A percentile compares a stretch with the other conserved stretches of the same genome.
These are phyloP conservation scores for Cardamine chenopodiifolia DNA, from an alignment of 345 rosid genomes.

Conservation along the genomic window DNA sequence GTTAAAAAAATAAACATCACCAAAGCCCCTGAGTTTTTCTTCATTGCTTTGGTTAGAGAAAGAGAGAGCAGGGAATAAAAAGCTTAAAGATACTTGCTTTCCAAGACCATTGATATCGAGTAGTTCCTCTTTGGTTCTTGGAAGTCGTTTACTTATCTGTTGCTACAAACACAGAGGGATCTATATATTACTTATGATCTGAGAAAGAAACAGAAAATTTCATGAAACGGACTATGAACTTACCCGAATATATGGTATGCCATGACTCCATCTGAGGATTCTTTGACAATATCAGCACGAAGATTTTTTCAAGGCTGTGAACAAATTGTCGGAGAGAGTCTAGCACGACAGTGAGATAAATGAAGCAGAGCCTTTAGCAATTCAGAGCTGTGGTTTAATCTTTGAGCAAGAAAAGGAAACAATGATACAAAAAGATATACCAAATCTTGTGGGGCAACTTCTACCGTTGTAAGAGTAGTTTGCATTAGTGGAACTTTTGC, in stretches of 20 bases:
- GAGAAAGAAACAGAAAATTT: neutral
- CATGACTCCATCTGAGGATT: slow-evolving; percentile 68
- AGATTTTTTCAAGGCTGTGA: slow-evolving; percentile 62
- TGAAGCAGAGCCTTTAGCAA: neutral
- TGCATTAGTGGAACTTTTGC: slow-evolving; percentile 60
- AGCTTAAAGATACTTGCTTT: slow-evolving; percentile 58
- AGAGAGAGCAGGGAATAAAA: neutral
- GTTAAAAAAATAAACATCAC: neutral
- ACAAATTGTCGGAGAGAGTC: slow-evolving; percentile 62
- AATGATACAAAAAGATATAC: slow-evolving; percentile 40
- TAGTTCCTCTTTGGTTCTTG: slow-evolving; percentile 83
- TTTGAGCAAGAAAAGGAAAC: slow-evolving; percentile 20
- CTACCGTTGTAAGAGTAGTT: slow-evolving; percentile 44
- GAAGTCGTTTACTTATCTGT: slow-evolving; percentile 70
- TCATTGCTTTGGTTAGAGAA: neutral
- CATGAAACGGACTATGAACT: slow-evolving; percentile 10
- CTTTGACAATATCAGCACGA: slow-evolving; percentile 67
- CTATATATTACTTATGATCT: neutral
- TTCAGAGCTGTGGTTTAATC: neutral
- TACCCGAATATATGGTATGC: slow-evolving; percentile 90
- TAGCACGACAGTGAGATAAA: slow-evolving; percentile 33
- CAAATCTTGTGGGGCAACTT: slow-evolving; percentile 55
- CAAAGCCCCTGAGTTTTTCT: neutral
- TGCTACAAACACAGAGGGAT: slow-evolving; percentile 45
- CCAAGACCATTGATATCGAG: slow-evolving; percentile 92